phyloP scores from a whole-genome alignment of 305 asterid species.

The Fraxinus angustifolia region DNA sequence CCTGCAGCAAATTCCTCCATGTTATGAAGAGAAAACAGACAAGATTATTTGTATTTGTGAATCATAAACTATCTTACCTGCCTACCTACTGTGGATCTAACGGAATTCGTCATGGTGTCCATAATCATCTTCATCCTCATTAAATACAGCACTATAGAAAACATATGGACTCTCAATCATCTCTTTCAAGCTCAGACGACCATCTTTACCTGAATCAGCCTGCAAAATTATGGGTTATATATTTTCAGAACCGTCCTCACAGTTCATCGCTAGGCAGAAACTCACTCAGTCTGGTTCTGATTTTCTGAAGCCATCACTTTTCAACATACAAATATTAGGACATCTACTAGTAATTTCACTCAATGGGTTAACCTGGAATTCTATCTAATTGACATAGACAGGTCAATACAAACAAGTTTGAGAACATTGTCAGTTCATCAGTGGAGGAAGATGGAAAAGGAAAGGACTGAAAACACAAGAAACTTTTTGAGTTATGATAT shows the following conservation, averaged over 20 bases:
- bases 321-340: neutral
- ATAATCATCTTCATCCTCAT: constrained; percentile 69
- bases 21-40: constrained; percentile 14
- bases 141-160: constrained; percentile 84
- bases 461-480: neutral
- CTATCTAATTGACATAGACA: neutral
- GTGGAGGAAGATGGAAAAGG: neutral
- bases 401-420: neutral
- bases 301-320: neutral
- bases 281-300: neutral
- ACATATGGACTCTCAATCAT: constrained; percentile 89
- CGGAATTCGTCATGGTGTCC: constrained; percentile 84
- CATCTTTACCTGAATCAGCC: constrained; percentile 91
- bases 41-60: neutral
- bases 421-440: neutral
- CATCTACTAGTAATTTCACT: neutral
- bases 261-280: neutral
- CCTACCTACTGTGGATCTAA: constrained; percentile 28
- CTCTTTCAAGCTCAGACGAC: constrained; percentile 72
- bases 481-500: neutral
- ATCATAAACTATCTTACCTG: constrained; percentile 16
- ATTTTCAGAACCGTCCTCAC: constrained; percentile 16
- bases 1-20: constrained; percentile 9
- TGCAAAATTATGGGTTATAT: constrained; percentile 30
- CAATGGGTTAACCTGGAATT: constrained; percentile 1